Evolutionary conservation across 257 asterid species (phyloP).

Genomic region (Osmanthus fragrans): DNA sequence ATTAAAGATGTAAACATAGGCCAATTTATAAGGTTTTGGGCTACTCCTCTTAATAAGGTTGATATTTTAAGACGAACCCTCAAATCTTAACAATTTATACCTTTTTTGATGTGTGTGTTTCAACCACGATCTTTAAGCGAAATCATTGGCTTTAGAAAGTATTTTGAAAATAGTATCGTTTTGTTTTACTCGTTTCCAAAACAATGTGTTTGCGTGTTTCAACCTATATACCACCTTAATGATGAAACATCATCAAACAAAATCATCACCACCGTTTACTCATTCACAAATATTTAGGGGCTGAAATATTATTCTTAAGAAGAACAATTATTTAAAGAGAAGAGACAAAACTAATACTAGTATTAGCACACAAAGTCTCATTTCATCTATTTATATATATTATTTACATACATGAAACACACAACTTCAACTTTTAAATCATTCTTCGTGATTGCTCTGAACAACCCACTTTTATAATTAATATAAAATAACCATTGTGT

Average conservation of each 20-base stretch:
- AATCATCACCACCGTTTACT: background rate
- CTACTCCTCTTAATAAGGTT: too few species aligned
- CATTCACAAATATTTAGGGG: background rate
- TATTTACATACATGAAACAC: too few species aligned
- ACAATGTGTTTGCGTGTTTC: background rate
- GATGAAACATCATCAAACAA: background rate
- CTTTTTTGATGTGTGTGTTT: background rate
- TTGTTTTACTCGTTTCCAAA: too few species aligned
- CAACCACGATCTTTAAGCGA: too few species aligned
- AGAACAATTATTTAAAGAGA: background rate
- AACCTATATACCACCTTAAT: background rate
- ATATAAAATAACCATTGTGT: background rate
- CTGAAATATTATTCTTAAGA: background rate
- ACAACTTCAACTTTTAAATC: background rate
- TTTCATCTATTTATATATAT: background rate
- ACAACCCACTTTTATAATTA: slow-evolving; percentile 17
- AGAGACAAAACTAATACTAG: background rate
- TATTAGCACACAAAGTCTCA: too few species aligned
- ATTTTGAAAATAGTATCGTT: too few species aligned
- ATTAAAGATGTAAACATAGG: too few species aligned
- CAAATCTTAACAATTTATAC: too few species aligned
- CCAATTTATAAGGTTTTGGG: too few species aligned
- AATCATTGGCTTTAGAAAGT: background rate
- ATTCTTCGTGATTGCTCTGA: slow-evolving; percentile 6
- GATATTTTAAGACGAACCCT: too few species aligned